Evolutionary conservation across 1,139 yeast species (phyloP), one percentile per base, ranked within the genome.

Genomic region (Hemisphaericaspora xylofermentans): DNA sequence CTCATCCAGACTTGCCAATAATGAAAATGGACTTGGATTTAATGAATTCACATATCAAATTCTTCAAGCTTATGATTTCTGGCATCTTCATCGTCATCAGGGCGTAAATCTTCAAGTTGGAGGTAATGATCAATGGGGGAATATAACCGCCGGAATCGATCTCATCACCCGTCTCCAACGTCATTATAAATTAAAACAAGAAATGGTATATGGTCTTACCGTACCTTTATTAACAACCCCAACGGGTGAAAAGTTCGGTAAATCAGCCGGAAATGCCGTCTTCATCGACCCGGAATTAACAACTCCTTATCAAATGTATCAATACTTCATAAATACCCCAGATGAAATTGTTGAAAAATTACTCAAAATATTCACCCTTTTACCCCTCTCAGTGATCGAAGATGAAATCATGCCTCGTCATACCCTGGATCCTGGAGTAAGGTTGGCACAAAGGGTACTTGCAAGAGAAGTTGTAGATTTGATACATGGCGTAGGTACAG

Each of bases 121-220:
- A 13, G 99, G 99, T 7, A 89, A 86, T 57, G 98, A 93, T 59
- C 99, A 93, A 63, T 93, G 97, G 93, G 99, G 99, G 1, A 93
- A 93, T 55, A 94, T 94, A 47, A 88, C 95, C 5, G 98, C 98
- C 0, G 99, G 99, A 0, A 78, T 88, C 38, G 98, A 93, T 56
- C 70, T 94, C 44, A 88, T 93, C 34, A 73, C 84, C 1, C 69
- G 96, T 49, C 61, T 88, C 41, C 70, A 64, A 37, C 63, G 62
- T 33, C 44, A 56, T 13, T 26, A 19, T 12, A 38, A 34, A 4
- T 27, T 30, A 7, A 43, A 48, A 14, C 43, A 44, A 8, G 45
- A 52, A 33, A 45, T 63, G 8, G 76, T 82, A 1, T 88, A 64
- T 60, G 98, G 98, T 0, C 54, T 93, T 38, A 93, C 98, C 0